A percentile compares a stretch with the other conserved stretches of the same genome.
phyloP scores from a whole-genome alignment of 108 stramenopile genomes.

The Skeletonema menzelii region DNA sequence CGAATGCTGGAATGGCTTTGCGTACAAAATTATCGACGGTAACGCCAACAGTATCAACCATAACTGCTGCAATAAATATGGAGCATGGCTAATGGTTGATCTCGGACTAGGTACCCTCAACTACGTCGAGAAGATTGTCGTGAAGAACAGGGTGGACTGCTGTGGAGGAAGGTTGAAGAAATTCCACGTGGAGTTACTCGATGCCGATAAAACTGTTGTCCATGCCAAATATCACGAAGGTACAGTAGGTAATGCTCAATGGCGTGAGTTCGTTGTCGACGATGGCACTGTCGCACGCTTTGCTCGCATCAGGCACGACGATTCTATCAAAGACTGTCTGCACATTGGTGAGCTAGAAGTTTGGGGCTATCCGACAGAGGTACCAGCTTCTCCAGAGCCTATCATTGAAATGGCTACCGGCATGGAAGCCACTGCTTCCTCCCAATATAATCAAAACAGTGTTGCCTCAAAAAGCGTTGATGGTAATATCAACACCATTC shows the following conservation, averaged over 20 bases:
- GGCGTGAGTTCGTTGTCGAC: background rate
- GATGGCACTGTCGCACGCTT: slow-evolving; percentile 4
- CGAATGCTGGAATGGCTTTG: slow-evolving; percentile 5
- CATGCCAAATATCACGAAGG: background rate
- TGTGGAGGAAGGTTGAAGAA: background rate
- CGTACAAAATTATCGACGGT: slow-evolving; percentile 1
- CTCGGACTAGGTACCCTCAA: background rate
- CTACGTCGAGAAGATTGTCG: background rate
- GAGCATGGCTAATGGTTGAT: background rate
- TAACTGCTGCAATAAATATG: background rate
- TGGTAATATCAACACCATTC: background rate
- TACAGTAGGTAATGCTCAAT: background rate
- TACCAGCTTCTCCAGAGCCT: slow-evolving; percentile 1
- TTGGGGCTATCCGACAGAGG: slow-evolving; percentile 3
- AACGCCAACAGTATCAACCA: background rate
- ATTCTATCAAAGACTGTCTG: slow-evolving; percentile 4
- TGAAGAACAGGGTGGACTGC: background rate
- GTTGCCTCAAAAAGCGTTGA: background rate
- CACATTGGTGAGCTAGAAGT: slow-evolving; percentile 7
- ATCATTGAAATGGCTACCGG: slow-evolving; percentile 3
- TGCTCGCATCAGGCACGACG: slow-evolving; percentile 5
- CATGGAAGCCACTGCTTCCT: background rate
- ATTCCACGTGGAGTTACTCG: background rate
- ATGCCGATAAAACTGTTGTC: background rate
- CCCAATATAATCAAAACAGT: background rate